A percentile compares a stretch with the other conserved stretches of the same genome.
These are phyloP conservation scores for Plantago coronopus DNA, from an alignment of 305 asterid genomes.

Conservation along the genomic window DNA sequence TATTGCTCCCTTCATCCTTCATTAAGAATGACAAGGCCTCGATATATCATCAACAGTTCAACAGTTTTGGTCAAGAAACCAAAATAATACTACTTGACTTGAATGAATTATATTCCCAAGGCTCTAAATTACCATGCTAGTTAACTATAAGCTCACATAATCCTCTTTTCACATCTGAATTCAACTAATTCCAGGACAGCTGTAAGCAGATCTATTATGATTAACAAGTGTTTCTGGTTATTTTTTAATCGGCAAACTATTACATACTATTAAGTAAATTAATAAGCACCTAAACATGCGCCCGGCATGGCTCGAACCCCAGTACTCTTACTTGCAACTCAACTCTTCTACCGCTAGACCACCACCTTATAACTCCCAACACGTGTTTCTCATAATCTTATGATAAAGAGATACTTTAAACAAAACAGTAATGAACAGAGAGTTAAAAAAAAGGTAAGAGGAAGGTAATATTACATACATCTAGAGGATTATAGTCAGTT, in stretches of 20 bases:
- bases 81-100: no score
- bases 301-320: no score
- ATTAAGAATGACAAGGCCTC: not conserved
- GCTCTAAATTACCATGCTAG: not conserved
- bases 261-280: no score
- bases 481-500: constrained; percentile 62
- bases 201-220: not conserved
- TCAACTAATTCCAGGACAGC: no score
- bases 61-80: not conserved
- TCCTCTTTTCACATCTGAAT: no score
- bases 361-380: no score
- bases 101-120: no score
- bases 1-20: not conserved
- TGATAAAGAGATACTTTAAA: constrained; percentile 22
- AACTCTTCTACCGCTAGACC: no score
- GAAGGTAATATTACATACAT: constrained; percentile 45
- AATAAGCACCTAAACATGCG: no score
- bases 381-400: not conserved
- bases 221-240: not conserved
- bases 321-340: no score
- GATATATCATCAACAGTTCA: not conserved
- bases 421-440: constrained; percentile 6
- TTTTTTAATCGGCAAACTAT: no score
- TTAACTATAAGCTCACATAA: not conserved
- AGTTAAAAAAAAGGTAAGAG: not conserved